phyloP scores from a whole-genome alignment of 1,284 basidiomycete genomes.

The Cryptococcus neoformans region DNA sequence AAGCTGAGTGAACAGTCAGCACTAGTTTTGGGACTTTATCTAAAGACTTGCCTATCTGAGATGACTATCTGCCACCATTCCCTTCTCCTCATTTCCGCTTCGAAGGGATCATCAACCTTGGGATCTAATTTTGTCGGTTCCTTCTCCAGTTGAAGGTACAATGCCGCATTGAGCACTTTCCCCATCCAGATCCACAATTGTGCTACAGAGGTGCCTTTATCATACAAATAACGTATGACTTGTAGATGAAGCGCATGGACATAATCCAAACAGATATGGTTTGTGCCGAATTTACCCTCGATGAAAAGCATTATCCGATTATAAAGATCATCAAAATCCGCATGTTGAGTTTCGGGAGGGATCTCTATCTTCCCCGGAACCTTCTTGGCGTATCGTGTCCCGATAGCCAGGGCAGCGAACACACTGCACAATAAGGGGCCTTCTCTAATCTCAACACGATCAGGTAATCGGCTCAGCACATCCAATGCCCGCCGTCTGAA shows the following conservation, averaged over 20 bases:
- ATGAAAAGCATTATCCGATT: slow-evolving; percentile 1
- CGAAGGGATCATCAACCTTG: not conserved
- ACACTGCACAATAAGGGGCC: slow-evolving; percentile 6
- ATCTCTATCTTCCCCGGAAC: not conserved
- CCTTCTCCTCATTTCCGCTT: slow-evolving; percentile 8
- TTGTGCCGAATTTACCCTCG: not conserved
- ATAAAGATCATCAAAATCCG: not conserved
- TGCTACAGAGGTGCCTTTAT: not conserved
- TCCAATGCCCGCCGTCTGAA: not conserved
- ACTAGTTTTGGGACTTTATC: not conserved
- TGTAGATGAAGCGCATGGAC: slow-evolving; percentile 4
- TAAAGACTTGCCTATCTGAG: slow-evolving; percentile 4
- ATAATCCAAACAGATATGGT: slow-evolving; percentile 5
- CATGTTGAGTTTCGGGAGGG: not conserved
- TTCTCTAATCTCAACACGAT: not conserved
- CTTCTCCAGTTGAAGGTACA: slow-evolving; percentile 1
- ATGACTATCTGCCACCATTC: slow-evolving; percentile 1
- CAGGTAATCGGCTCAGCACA: not conserved
- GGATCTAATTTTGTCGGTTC: slow-evolving; percentile 2
- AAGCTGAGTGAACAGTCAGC: too few species aligned
- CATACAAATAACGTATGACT: not conserved
- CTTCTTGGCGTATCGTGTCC: not conserved
- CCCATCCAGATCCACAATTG: slow-evolving; percentile 3
- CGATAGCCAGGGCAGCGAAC: slow-evolving; percentile 5
- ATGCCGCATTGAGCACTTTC: not conserved